A percentile compares a stretch with the other conserved stretches of the same genome.
Conservation (phyloP, 176 grass and related monocot genomes). For the Bonia amplexicaulis region DNA sequence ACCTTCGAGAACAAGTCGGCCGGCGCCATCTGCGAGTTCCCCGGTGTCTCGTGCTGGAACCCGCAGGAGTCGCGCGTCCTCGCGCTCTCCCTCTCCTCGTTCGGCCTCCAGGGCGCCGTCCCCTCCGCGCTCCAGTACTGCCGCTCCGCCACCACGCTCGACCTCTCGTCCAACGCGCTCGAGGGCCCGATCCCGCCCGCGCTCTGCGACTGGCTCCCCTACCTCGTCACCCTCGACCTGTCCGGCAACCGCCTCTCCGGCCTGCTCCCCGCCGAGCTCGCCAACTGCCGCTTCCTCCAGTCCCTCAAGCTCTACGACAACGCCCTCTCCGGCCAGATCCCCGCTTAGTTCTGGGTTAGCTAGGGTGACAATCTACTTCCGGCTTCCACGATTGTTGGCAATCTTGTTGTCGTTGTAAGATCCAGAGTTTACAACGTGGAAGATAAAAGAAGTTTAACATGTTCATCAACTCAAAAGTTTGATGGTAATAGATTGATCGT, state of each 20-base stretch:
- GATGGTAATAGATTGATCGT: too few relatives aligned
- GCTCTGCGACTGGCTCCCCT: slow-evolving; percentile 86
- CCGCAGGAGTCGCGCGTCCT: slow-evolving; percentile 69
- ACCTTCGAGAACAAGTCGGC: slow-evolving; percentile 45
- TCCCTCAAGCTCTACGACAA: slow-evolving; percentile 58
- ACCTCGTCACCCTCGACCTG: slow-evolving; percentile 62
- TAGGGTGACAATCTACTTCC: too few relatives aligned
- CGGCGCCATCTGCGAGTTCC: slow-evolving; percentile 52
- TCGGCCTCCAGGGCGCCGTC: slow-evolving; percentile 53
- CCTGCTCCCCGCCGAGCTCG: slow-evolving; percentile 60
- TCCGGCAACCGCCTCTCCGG: slow-evolving; percentile 57
- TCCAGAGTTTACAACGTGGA: too few relatives aligned
- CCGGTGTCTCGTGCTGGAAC: slow-evolving; percentile 72
- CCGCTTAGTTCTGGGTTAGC: too few relatives aligned
- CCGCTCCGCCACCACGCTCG: slow-evolving; percentile 49
- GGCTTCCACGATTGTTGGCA: too few relatives aligned
- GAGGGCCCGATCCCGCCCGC: slow-evolving; percentile 33
- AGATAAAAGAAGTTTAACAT: too few relatives aligned
- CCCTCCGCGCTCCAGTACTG: slow-evolving; percentile 70
- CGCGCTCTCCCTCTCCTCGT: slow-evolving; percentile 39
- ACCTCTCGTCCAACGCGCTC: slow-evolving; percentile 63
- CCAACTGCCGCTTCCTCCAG: slow-evolving; percentile 71
- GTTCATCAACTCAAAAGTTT: too few relatives aligned
- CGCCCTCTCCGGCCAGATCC: slow-evolving; percentile 57
- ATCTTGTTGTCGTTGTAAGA: too few relatives aligned